Conservation (phyloP, 1,139 yeast species). For the Pneumocystis sp. region DNA sequence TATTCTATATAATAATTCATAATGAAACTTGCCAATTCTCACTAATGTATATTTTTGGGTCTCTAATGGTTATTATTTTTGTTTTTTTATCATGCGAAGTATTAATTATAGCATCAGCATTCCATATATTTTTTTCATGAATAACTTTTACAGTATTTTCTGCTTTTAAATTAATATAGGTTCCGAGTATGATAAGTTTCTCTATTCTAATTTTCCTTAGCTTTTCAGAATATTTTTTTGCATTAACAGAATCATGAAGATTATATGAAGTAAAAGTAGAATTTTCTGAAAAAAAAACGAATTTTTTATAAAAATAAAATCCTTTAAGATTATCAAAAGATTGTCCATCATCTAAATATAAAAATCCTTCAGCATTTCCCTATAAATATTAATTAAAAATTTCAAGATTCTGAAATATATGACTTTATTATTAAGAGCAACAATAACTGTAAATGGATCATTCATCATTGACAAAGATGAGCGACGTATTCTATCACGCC, state of each 20-base stretch:
- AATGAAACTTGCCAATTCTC: constrained; percentile 31
- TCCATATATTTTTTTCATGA: constrained; percentile 29
- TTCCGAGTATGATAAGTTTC: constrained; percentile 43
- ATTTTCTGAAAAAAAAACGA: constrained; percentile 22
- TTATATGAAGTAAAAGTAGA: constrained; percentile 13
- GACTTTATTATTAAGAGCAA: constrained; percentile 37
- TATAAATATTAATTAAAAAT: background rate
- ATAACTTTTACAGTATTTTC: constrained; percentile 16
- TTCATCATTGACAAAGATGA: constrained; percentile 57
- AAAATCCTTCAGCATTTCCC: constrained; percentile 41
- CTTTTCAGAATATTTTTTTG: constrained; percentile 19
- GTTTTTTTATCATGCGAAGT: constrained; percentile 11
- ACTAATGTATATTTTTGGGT: constrained; percentile 39
- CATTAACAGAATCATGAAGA: constrained; percentile 14
- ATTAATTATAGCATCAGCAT: constrained; percentile 20
- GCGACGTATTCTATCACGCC: constrained; percentile 63
- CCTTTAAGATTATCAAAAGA: constrained; percentile 44
- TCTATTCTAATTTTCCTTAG: constrained; percentile 35
- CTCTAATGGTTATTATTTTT: constrained; percentile 30
- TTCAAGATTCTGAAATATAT: background rate
- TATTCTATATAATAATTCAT: background rate
- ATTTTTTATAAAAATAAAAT: constrained; percentile 31
- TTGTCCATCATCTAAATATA: constrained; percentile 78
- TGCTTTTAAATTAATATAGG: constrained; percentile 17
- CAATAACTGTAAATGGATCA: constrained; percentile 71